Evolutionary conservation across 306 rosid species (phyloP).

Genomic region (Canavalia ensiformis): DNA sequence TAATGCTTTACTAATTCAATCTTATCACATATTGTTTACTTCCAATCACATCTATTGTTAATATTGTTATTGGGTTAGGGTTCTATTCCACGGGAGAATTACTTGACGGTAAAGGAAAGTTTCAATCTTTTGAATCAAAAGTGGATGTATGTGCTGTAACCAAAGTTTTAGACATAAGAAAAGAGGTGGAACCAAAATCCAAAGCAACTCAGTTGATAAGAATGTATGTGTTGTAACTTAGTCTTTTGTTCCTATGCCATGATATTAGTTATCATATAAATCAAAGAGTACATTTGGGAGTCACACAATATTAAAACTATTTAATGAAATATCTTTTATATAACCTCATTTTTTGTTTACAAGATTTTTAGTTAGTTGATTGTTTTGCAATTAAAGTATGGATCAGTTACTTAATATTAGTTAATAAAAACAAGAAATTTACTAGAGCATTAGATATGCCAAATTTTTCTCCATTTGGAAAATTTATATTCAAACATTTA

Average conservation of each 20-base stretch:
- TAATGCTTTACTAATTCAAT: constrained; percentile 1
- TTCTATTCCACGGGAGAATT: constrained; percentile 25
- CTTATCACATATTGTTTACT: constrained; percentile 23
- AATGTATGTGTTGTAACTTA: constrained; percentile 68
- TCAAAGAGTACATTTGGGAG: constrained; percentile 25
- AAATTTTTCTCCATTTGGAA: neutral
- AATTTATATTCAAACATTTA: neutral
- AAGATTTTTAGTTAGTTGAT: neutral
- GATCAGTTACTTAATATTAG: constrained; percentile 7
- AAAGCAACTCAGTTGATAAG: constrained; percentile 73
- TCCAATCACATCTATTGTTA: constrained; percentile 9
- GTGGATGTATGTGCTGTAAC: constrained; percentile 39
- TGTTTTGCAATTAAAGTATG: constrained; percentile 32
- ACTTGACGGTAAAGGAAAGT: neutral
- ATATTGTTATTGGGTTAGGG: constrained; percentile 35
- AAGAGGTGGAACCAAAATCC: constrained; percentile 74
- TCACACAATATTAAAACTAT: constrained; percentile 23
- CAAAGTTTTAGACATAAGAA: too few species aligned
- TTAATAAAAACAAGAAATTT: constrained; percentile 8
- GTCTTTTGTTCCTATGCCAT: constrained; percentile 38
- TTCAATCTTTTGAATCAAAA: constrained; percentile 42
- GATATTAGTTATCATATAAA: constrained; percentile 41
- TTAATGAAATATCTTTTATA: constrained; percentile 11
- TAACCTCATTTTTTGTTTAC: constrained; percentile 30
- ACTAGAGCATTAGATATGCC: constrained; percentile 8